Percentiles rank a stretch among this genome's conserved stretches.
These are phyloP conservation scores for Xylariaceae sp. DNA, from an alignment of 2,329 filamentous ascomycete species.

Conservation along the genomic window DNA sequence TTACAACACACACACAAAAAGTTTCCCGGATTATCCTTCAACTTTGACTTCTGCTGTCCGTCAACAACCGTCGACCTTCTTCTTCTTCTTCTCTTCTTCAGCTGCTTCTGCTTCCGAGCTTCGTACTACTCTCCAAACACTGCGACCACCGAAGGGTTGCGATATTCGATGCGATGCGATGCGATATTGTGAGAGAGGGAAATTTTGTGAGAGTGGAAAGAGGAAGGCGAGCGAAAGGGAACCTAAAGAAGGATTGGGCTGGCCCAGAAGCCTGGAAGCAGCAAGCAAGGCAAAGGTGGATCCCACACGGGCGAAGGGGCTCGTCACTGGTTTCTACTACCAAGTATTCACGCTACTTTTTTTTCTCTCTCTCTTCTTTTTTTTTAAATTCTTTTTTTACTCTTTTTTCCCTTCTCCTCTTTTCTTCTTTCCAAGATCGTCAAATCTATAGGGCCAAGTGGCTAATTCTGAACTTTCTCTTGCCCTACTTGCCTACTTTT, in stretches of 20 bases:
- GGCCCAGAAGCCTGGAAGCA: no score
- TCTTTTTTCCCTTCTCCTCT: neutral
- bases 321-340: neutral
- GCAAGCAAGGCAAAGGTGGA: slow-evolving; percentile 15
- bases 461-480: slow-evolving; percentile 7
- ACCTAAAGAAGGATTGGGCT: neutral
- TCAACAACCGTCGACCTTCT: slow-evolving; percentile 25
- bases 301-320: slow-evolving; percentile 24
- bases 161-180: slow-evolving; percentile 19
- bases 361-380: neutral
- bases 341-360: neutral
- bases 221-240: slow-evolving; percentile 22
- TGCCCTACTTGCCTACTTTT: slow-evolving; percentile 1
- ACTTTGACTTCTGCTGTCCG: slow-evolving; percentile 9
- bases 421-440: slow-evolving; percentile 11
- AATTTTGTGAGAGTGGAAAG: slow-evolving; percentile 22
- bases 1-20: slow-evolving; percentile 15
- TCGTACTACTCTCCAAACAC: slow-evolving; percentile 32
- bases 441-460: slow-evolving; percentile 17
- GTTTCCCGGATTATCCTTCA: slow-evolving; percentile 10
- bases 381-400: no score
- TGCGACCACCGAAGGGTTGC: slow-evolving; percentile 29
- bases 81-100: slow-evolving; percentile 21
- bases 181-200: slow-evolving; percentile 14
- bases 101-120: slow-evolving; percentile 23